Evolutionary conservation across 352 stramenopile species (phyloP).

Genomic region (Elongisporangium senticosum): DNA sequence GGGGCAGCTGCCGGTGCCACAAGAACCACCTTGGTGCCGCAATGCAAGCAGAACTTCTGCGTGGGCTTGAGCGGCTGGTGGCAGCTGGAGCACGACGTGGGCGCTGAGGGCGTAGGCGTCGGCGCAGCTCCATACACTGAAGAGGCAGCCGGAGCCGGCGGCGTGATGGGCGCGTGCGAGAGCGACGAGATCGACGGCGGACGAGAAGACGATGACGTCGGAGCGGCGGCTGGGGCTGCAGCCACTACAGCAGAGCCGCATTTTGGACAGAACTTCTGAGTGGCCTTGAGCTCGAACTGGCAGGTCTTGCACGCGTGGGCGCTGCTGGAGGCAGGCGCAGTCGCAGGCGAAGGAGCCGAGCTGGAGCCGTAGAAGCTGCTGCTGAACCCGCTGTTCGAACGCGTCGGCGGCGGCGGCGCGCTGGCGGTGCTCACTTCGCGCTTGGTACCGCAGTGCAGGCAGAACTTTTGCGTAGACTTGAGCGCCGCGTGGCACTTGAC

Average conservation of each 20-base stretch:
- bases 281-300: conserved; percentile 39
- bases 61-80: conserved; percentile 40
- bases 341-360: neutral
- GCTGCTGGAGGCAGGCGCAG: conserved; percentile 3
- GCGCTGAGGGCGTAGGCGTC: conserved; percentile 7
- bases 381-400: conserved; percentile 10
- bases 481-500: conserved; percentile 12
- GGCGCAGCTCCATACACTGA: conserved; percentile 9
- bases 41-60: conserved; percentile 79
- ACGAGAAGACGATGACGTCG: conserved; percentile 26
- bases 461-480: conserved; percentile 57
- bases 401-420: conserved; percentile 1
- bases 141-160: conserved; percentile 4
- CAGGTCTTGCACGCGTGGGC: conserved; percentile 37
- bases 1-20: conserved; percentile 6
- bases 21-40: conserved; percentile 49
- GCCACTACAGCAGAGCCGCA: conserved; percentile 44
- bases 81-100: conserved; percentile 37
- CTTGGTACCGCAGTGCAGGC: conserved; percentile 56
- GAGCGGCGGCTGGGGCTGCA: conserved; percentile 9
- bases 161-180: neutral
- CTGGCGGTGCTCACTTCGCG: conserved; percentile 3
- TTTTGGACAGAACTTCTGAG: conserved; percentile 80
- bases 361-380: neutral
- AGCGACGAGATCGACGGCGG: conserved; percentile 9